Conservation (phyloP, 331 rosid genomes). For the Cydonia oblonga region DNA sequence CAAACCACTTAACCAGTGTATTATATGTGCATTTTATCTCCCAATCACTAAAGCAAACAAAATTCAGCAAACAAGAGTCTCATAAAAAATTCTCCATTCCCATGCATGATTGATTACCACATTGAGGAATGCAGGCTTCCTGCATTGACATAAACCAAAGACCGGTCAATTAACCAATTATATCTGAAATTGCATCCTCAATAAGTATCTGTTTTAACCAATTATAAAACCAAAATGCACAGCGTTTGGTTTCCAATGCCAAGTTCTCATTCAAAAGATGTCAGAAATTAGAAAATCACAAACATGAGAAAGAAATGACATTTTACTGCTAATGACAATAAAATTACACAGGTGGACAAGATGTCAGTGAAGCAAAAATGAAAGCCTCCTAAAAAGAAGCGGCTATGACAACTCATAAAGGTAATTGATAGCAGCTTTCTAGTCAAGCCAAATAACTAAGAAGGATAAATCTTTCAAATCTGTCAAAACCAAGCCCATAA, state of each 20-base stretch:
- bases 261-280: not conserved
- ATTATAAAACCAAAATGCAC: not conserved
- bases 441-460: not conserved
- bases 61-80: slow-evolving; percentile 11
- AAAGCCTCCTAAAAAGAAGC: not conserved
- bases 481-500: not conserved
- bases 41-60: slow-evolving; percentile 18
- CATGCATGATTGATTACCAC: slow-evolving; percentile 17
- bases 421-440: not conserved
- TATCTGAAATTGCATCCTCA: not conserved
- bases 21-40: slow-evolving; percentile 12
- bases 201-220: not conserved
- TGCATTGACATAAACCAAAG: slow-evolving; percentile 20
- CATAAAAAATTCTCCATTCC: slow-evolving; percentile 10
- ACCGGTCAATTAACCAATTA: not conserved
- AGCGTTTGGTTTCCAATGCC: not conserved
- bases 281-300: not conserved
- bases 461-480: too few species aligned
- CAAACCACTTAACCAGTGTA: slow-evolving; percentile 7
- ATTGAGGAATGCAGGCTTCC: slow-evolving; percentile 18
- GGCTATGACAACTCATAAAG: not conserved
- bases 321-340: not conserved
- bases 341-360: not conserved
- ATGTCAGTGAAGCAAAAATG: not conserved
- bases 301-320: not conserved